These are phyloP conservation scores for Panaeolus cyanescens DNA, from an alignment of 768 basidiomycete species.

Conservation along the genomic window DNA sequence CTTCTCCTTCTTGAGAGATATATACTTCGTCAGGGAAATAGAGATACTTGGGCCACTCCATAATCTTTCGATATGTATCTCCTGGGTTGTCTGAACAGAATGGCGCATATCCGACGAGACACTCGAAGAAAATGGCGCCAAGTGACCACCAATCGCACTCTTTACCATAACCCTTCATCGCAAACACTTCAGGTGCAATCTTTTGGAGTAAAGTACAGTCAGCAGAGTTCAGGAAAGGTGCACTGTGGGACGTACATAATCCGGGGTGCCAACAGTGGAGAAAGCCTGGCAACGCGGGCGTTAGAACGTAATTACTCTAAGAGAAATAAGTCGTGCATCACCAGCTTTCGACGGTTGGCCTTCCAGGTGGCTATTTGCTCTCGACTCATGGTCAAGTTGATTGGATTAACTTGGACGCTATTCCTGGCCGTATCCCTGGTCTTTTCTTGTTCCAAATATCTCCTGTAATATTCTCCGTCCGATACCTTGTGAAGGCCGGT, in stretches of 20 bases:
- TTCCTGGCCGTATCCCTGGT: constrained; percentile 74
- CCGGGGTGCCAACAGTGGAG: constrained; percentile 79
- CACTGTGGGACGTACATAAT: constrained; percentile 51
- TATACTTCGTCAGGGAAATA: constrained; percentile 95
- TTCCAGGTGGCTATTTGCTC: constrained; percentile 99
- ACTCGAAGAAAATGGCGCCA: constrained; percentile 99
- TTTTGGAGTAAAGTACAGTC: constrained; percentile 31
- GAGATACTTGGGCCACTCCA: constrained; percentile 91
- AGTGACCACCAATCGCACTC: constrained; percentile 99
- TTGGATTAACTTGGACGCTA: constrained; percentile 96
- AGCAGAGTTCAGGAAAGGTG: background rate
- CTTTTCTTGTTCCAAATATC: constrained; percentile 79
- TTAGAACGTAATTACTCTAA: constrained; percentile 6
- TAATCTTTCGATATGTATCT: constrained; percentile 98
- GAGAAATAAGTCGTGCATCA: constrained; percentile 32
- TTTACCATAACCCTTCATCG: constrained; percentile 96
- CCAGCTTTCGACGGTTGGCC: constrained; percentile 94
- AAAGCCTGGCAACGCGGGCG: constrained; percentile 65
- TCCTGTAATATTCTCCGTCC: constrained; percentile 93
- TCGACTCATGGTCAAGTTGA: constrained; percentile 96
- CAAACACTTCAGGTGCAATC: constrained; percentile 97
- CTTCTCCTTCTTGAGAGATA: constrained; percentile 89
- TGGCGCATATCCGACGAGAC: constrained; percentile 95
- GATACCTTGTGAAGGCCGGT: constrained; percentile 97
- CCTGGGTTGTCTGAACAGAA: constrained; percentile 97